These are phyloP conservation scores for Pythium rishiriense DNA, from an alignment of 352 stramenopile genomes.

Conservation along the genomic window DNA sequence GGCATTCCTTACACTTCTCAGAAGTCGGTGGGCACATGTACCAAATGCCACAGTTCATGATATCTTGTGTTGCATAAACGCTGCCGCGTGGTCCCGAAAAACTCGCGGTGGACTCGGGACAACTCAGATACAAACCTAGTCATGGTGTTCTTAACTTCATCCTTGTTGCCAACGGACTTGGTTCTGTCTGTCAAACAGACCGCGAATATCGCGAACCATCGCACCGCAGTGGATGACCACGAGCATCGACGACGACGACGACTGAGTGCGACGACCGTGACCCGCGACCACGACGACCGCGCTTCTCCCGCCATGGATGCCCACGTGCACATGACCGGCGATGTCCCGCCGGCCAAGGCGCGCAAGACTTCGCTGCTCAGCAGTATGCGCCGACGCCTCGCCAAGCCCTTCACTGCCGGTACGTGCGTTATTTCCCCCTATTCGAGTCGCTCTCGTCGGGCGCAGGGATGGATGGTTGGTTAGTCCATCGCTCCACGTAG, in stretches of 20 bases:
- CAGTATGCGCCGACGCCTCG: slow-evolving; percentile 3
- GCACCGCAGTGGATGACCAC: background rate
- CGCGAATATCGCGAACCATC: too few relatives aligned
- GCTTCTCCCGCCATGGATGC: background rate
- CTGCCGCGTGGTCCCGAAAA: background rate
- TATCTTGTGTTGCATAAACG: background rate
- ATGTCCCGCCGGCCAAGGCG: background rate
- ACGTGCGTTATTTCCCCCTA: background rate
- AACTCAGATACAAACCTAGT: background rate
- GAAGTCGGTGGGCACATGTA: background rate
- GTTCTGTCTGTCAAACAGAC: too few relatives aligned
- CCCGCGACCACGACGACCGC: background rate
- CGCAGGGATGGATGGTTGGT: too few relatives aligned
- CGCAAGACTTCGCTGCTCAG: slow-evolving; percentile 11
- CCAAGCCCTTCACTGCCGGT: slow-evolving; percentile 18
- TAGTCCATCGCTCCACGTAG: background rate
- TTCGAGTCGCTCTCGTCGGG: slow-evolving; percentile 6
- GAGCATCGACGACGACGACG: background rate
- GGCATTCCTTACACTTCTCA: too few relatives aligned
- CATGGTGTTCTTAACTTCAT: background rate
- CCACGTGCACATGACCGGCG: too few relatives aligned
- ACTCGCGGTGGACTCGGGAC: background rate
- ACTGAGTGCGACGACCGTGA: background rate
- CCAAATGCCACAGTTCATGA: background rate
- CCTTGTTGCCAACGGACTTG: background rate